Evolutionary conservation across 768 basidiomycete genomes (phyloP).

Genomic region (Amanita rubescens): DNA sequence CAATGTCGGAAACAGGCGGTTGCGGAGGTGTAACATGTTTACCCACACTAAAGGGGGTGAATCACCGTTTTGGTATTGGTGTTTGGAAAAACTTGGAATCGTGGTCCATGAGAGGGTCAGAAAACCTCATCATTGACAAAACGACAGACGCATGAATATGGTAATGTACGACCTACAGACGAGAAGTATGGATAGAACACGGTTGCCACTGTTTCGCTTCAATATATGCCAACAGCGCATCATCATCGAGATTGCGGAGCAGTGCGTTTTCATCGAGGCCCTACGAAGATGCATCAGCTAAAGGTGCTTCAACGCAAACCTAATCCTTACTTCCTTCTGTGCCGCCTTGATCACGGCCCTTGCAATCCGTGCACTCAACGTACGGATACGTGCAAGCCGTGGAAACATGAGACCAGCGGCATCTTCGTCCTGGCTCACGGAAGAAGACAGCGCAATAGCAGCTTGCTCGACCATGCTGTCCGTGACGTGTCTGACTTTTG

Average conservation of each 20-base stretch:
- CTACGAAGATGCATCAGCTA: constrained; percentile 17
- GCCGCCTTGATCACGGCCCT: constrained; percentile 55
- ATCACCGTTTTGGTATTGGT: constrained; percentile 78
- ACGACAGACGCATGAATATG: constrained; percentile 30
- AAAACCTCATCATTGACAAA: constrained; percentile 21
- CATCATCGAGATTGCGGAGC: constrained; percentile 41
- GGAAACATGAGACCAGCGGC: constrained; percentile 58
- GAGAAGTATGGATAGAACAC: constrained; percentile 18
- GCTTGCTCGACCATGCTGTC: constrained; percentile 65
- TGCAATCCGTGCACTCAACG: constrained; percentile 57
- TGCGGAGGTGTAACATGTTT: constrained; percentile 74
- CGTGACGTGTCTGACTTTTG: constrained; percentile 51
- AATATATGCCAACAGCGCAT: constrained; percentile 40
- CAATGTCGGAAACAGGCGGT: constrained; percentile 77
- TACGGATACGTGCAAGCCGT: constrained; percentile 55
- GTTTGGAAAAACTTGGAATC: constrained; percentile 43
- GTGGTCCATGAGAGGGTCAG: constrained; percentile 11
- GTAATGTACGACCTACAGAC: constrained; percentile 15
- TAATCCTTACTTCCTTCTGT: constrained; percentile 46
- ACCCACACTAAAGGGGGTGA: constrained; percentile 77
- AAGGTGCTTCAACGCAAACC: neutral
- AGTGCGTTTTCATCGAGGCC: constrained; percentile 37
- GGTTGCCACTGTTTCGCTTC: constrained; percentile 54
- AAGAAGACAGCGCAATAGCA: constrained; percentile 51
- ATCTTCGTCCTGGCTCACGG: constrained; percentile 48